These are phyloP conservation scores for Kwoniella mangroviensis DNA, from an alignment of 768 basidiomycete species.

Conservation along the genomic window DNA sequence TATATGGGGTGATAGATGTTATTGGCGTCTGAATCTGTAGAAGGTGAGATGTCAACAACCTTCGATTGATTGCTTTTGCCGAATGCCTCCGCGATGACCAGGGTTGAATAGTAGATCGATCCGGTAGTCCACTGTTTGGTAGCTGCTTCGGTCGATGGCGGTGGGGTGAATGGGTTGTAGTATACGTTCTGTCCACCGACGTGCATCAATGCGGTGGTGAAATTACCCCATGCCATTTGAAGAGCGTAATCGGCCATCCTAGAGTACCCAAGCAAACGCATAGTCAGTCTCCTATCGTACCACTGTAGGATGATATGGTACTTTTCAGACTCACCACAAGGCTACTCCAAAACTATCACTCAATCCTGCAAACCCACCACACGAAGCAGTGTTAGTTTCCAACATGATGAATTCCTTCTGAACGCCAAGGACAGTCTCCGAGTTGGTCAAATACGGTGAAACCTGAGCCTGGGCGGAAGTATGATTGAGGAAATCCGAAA, in stretches of 20 bases:
- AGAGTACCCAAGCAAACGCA: not conserved
- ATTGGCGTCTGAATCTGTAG: slow-evolving; percentile 56
- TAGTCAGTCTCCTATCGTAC: not conserved
- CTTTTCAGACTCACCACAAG: slow-evolving; percentile 63
- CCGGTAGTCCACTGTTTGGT: slow-evolving; percentile 76
- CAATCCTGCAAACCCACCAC: slow-evolving; percentile 64
- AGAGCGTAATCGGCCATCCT: slow-evolving; percentile 64
- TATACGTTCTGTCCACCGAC: slow-evolving; percentile 63
- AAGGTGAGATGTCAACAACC: slow-evolving; percentile 69
- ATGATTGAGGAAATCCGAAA: slow-evolving; percentile 68
- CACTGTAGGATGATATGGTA: not conserved
- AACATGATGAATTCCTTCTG: slow-evolving; percentile 67
- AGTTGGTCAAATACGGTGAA: slow-evolving; percentile 63
- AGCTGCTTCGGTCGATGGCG: slow-evolving; percentile 64
- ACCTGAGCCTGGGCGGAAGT: slow-evolving; percentile 63
- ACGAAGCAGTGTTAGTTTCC: slow-evolving; percentile 69
- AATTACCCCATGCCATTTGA: slow-evolving; percentile 66
- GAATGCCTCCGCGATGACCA: slow-evolving; percentile 72
- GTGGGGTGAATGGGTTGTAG: slow-evolving; percentile 67
- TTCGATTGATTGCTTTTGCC: slow-evolving; percentile 70
- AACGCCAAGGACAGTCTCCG: slow-evolving; percentile 58
- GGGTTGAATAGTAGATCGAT: slow-evolving; percentile 72
- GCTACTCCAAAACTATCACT: slow-evolving; percentile 68
- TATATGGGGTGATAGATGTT: slow-evolving; percentile 68
- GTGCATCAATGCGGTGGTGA: slow-evolving; percentile 63